phyloP scores from a whole-genome alignment of 2,329 filamentous ascomycete genomes.

The Aureobasidium vineae region DNA sequence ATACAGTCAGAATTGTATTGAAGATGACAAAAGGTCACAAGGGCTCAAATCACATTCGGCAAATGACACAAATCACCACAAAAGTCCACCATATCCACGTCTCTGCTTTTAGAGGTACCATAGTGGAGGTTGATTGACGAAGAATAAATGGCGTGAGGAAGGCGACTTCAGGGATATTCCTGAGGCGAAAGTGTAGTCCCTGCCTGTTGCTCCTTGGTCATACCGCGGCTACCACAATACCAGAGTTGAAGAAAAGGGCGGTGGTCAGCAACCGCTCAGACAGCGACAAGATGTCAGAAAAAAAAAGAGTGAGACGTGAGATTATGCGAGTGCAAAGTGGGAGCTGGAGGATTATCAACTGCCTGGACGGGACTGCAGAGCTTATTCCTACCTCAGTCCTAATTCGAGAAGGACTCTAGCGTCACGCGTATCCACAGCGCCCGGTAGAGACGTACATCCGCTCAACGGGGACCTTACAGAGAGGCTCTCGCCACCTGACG shows the following conservation, averaged over 20 bases:
- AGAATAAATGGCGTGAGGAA: not conserved
- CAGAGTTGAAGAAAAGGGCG: not conserved
- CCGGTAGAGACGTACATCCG: conserved; percentile 6
- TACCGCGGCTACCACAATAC: not conserved
- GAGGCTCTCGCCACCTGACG: conserved; percentile 7
- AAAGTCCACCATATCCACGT: conserved; percentile 51
- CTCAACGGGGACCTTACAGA: not conserved
- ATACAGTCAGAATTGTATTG: conserved; percentile 20
- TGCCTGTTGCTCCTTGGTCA: conserved; percentile 8
- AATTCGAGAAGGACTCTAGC: conserved; percentile 25
- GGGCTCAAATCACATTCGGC: conserved; percentile 43
- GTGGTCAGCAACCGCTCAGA: not conserved
- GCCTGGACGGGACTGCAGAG: conserved; percentile 1
- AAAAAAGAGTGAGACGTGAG: conserved; percentile 1
- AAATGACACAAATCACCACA: conserved; percentile 42
- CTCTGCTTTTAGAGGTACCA: conserved; percentile 43
- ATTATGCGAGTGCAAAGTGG: not conserved
- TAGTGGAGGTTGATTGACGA: conserved; percentile 22
- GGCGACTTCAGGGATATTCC: conserved; percentile 24
- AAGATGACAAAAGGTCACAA: conserved; percentile 10
- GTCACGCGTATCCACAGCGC: conserved; percentile 15
- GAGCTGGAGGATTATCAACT: conserved; percentile 19
- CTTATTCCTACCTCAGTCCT: conserved; percentile 17
- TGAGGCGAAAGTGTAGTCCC: conserved; percentile 24
- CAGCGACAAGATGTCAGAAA: not conserved